phyloP scores from a whole-genome alignment of 164 flowering plant genomes.

The Liriodendron chinense region DNA sequence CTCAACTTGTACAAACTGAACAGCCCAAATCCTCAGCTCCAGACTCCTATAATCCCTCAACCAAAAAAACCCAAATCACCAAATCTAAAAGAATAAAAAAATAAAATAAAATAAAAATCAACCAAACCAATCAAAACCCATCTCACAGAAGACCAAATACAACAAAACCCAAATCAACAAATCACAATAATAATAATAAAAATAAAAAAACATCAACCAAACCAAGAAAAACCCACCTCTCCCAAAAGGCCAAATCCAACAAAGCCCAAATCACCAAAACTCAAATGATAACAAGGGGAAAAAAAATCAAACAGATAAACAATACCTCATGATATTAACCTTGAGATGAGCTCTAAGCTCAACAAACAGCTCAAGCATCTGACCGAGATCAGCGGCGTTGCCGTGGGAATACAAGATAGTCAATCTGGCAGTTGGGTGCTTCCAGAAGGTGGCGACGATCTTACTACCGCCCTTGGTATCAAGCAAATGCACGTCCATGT shows the following conservation, averaged over 20 bases:
- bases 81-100: not conserved
- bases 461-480: constrained; percentile 76
- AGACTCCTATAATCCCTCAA: not conserved
- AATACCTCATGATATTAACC: constrained; percentile 91
- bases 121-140: not conserved
- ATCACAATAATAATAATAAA: too few relatives aligned
- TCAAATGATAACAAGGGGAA: not conserved
- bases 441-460: constrained; percentile 91
- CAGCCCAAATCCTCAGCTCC: too few relatives aligned
- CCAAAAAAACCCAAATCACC: constrained; percentile 1
- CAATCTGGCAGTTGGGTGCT: constrained; percentile 74
- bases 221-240: not conserved
- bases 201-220: not conserved
- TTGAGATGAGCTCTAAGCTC: constrained; percentile 95
- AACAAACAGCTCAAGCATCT: constrained; percentile 86
- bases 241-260: not conserved
- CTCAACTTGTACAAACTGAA: too few relatives aligned
- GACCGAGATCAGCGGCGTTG: constrained; percentile 95
- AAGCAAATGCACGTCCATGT: constrained; percentile 65
- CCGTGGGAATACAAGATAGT: constrained; percentile 92
- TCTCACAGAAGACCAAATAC: not conserved
- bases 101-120: not conserved
- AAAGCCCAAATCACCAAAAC: not conserved
- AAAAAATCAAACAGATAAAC: not conserved
- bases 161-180: not conserved